Evolutionary conservation across 805 yeast genomes (phyloP).

Genomic region (Barnettozyma siamensis): DNA sequence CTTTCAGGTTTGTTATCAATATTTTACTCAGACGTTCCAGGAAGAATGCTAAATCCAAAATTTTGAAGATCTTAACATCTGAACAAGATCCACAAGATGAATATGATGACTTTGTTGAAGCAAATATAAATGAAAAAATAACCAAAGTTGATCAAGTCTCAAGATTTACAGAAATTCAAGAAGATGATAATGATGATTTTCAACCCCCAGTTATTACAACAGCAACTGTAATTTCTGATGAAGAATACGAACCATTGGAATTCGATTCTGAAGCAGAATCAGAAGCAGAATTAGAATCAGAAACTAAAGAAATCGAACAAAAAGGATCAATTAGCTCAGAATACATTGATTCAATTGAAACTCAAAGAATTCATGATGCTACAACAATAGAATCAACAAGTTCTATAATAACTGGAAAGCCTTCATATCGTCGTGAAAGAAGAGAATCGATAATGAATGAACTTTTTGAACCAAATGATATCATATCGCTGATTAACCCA

Average conservation of each 20-base stretch:
- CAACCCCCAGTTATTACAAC: constrained; percentile 2
- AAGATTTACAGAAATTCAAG: constrained; percentile 20
- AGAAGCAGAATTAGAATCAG: constrained; percentile 27
- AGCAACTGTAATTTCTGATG: constrained; percentile 12
- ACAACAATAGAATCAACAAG: no score
- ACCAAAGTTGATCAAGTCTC: neutral
- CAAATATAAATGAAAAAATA: neutral
- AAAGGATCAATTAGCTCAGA: no score
- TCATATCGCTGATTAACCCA: constrained; percentile 28
- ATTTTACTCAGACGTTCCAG: neutral
- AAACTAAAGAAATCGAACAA: constrained; percentile 10
- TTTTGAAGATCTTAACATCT: neutral
- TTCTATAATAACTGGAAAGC: no score
- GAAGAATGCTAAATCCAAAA: neutral
- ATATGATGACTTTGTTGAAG: neutral
- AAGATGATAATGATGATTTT: constrained; percentile 30
- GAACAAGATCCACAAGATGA: neutral
- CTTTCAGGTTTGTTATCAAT: constrained; percentile 8
- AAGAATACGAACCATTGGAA: constrained; percentile 1
- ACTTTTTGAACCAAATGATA: constrained; percentile 16
- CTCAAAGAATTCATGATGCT: constrained; percentile 1
- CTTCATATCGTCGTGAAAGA: no score
- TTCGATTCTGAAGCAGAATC: neutral
- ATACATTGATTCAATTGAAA: no score
- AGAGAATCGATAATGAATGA: constrained; percentile 7